Percentiles rank a stretch among this genome's conserved stretches.
These are phyloP conservation scores for Candida piceae DNA, from an alignment of 805 yeast species.

Conservation along the genomic window DNA sequence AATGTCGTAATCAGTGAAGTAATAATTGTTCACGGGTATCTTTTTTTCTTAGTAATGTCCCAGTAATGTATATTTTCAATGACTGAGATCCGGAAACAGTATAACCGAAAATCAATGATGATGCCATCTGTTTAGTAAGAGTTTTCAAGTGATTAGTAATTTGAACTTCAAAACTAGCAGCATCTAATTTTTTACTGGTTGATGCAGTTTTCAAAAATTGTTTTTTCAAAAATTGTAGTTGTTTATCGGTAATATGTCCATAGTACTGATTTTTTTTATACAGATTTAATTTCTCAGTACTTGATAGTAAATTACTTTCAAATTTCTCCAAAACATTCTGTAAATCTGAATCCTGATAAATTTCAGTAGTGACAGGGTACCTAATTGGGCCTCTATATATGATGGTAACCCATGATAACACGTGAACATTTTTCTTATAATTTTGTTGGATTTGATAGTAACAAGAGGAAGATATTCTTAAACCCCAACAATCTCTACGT, in stretches of 20 bases:
- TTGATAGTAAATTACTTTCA: constrained; percentile 10
- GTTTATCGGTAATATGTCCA: constrained; percentile 21
- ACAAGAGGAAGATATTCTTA: constrained; percentile 9
- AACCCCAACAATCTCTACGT: constrained; percentile 19
- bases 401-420: constrained; percentile 9
- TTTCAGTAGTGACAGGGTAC: constrained; percentile 11
- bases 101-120: constrained; percentile 27
- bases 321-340: constrained; percentile 14
- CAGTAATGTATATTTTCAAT: constrained; percentile 23
- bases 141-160: constrained; percentile 12
- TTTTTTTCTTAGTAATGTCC: constrained; percentile 20
- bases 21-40: constrained; percentile 13
- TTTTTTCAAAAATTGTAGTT: constrained; percentile 14
- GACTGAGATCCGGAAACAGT: constrained; percentile 25
- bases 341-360: constrained; percentile 11
- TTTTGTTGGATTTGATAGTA: constrained; percentile 20
- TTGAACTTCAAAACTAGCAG: constrained; percentile 10
- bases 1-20: constrained; percentile 2
- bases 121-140: constrained; percentile 24
- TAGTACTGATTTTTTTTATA: constrained; percentile 5
- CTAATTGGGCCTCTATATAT: constrained; percentile 9
- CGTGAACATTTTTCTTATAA: constrained; percentile 6
- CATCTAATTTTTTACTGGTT: constrained; percentile 20
- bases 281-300: constrained; percentile 5
- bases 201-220: constrained; percentile 13